Evolutionary conservation across 495 filamentous ascomycete species (phyloP).

Genomic region (Choiromyces venosus): DNA sequence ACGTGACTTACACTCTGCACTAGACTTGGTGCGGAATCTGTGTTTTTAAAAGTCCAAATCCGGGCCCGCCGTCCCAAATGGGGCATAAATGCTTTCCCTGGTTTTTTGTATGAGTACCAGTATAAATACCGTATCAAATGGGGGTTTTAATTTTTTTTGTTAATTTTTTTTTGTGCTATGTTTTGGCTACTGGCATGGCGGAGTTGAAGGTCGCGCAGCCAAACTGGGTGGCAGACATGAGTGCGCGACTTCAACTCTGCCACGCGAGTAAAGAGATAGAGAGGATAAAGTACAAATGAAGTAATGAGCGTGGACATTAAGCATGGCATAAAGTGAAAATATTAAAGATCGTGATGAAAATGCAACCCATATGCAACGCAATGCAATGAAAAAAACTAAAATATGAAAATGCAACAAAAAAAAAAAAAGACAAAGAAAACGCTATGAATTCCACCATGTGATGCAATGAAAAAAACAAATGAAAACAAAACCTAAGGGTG

Average conservation of each 20-base stretch:
- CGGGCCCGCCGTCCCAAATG: too few relatives aligned
- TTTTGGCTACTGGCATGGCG: too few relatives aligned
- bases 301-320: neutral
- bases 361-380: neutral
- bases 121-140: too few relatives aligned
- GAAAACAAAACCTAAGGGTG: neutral
- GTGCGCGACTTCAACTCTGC: too few relatives aligned
- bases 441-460: neutral
- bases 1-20: too few relatives aligned
- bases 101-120: too few relatives aligned
- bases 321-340: neutral
- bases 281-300: neutral
- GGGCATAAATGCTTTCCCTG: too few relatives aligned
- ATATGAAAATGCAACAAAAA: neutral
- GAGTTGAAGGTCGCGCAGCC: too few relatives aligned
- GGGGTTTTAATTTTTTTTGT: neutral
- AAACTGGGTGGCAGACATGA: too few relatives aligned
- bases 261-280: too few relatives aligned
- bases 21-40: too few relatives aligned
- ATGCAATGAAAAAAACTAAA: neutral
- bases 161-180: neutral
- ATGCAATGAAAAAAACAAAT: neutral
- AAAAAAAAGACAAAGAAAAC: neutral
- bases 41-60: too few relatives aligned
- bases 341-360: neutral